Evolutionary conservation across 257 asterid genomes (phyloP).

Genomic region (Lithospermum erythrorhizon): DNA sequence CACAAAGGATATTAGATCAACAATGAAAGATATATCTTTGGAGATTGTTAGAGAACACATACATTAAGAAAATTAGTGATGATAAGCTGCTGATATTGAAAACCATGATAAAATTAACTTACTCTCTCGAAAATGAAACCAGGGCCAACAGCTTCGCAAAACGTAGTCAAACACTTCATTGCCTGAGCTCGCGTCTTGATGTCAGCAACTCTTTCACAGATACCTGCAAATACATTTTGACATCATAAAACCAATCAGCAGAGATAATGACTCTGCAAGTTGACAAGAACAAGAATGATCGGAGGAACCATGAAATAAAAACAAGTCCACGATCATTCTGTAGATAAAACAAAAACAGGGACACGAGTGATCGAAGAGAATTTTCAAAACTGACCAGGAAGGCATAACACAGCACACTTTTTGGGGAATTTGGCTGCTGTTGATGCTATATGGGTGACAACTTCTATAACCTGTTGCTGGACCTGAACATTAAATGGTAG

Average conservation of each 20-base stretch:
- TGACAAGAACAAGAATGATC: not conserved
- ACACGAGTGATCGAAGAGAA: too few relatives aligned
- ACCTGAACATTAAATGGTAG: constrained; percentile 43
- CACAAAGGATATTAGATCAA: not conserved
- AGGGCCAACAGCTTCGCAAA: constrained; percentile 96
- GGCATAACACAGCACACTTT: constrained; percentile 86
- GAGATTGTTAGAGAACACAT: not conserved
- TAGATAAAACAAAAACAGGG: not conserved
- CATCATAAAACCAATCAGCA: constrained; percentile 8
- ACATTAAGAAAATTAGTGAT: not conserved
- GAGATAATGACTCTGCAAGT: not conserved
- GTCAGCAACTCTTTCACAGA: constrained; percentile 95
- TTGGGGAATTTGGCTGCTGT: constrained; percentile 79
- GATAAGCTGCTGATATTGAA: not conserved
- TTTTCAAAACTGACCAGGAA: constrained; percentile 40
- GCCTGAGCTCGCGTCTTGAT: constrained; percentile 91
- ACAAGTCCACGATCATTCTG: too few relatives aligned
- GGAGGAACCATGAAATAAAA: not conserved
- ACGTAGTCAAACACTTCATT: constrained; percentile 88
- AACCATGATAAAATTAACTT: constrained; percentile 17
- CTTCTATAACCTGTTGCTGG: constrained; percentile 87
- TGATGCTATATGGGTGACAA: constrained; percentile 61
- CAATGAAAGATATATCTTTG: not conserved
- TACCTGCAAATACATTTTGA: constrained; percentile 37
- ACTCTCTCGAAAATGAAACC: constrained; percentile 94